A percentile compares a stretch with the other conserved stretches of the same genome.
Conservation (phyloP, 257 asterid genomes). For the Coffea canephora region DNA sequence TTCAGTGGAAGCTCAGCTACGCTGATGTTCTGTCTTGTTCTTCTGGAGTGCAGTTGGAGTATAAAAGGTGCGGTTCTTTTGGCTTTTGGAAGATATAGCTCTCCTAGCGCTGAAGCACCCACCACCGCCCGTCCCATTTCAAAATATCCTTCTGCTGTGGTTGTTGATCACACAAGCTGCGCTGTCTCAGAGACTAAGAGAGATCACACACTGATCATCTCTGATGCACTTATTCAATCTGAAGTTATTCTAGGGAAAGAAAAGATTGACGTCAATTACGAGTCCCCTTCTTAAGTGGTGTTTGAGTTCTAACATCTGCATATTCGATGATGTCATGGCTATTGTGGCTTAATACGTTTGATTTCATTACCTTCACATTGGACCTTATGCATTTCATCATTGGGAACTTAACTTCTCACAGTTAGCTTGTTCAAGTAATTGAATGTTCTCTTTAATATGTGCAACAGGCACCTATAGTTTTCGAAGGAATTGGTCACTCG, state of each 20-base stretch:
- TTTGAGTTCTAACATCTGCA: neutral
- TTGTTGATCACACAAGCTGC: slow-evolving; percentile 61
- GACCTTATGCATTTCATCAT: neutral
- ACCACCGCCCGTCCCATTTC: too few species aligned
- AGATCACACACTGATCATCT: slow-evolving; percentile 67
- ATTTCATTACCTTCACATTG: neutral
- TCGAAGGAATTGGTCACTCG: slow-evolving; percentile 86
- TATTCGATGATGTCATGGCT: neutral
- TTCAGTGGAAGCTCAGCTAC: too few species aligned
- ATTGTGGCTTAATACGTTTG: neutral
- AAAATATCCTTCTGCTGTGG: slow-evolving; percentile 64
- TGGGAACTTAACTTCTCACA: neutral
- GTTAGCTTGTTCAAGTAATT: neutral
- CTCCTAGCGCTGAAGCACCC: too few species aligned
- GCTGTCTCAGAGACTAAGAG: slow-evolving; percentile 66
- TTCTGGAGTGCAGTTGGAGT: too few species aligned
- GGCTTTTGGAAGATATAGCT: too few species aligned
- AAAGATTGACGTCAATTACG: slow-evolving; percentile 51
- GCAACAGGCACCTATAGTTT: slow-evolving; percentile 82
- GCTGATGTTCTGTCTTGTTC: too few species aligned
- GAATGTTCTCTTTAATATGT: neutral
- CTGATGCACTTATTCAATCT: slow-evolving; percentile 53
- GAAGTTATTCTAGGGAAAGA: slow-evolving; percentile 57
- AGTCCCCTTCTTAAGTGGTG: neutral
- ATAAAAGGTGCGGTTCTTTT: too few species aligned